A percentile compares a stretch with the other conserved stretches of the same genome.
phyloP scores from a whole-genome alignment of 345 rosid genomes.

The Gossypium stocksii region DNA sequence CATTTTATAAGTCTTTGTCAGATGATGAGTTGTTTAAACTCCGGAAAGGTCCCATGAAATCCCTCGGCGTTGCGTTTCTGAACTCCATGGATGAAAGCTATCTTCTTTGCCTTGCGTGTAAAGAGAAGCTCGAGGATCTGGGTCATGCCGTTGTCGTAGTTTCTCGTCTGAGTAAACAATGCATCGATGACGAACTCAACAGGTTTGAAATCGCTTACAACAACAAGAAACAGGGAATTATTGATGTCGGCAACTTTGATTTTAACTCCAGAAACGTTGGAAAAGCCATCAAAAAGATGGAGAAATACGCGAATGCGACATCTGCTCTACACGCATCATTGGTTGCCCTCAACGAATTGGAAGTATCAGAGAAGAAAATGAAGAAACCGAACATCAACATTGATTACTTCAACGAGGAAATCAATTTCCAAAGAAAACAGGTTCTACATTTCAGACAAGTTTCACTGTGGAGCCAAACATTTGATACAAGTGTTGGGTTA shows the following conservation, averaged over 20 bases:
- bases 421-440: conserved; percentile 28
- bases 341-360: conserved; percentile 34
- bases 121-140: conserved; percentile 46
- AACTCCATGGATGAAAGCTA: conserved; percentile 31
- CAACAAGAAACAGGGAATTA: conserved; percentile 25
- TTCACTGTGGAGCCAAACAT: conserved; percentile 45
- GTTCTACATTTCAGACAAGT: conserved; percentile 29
- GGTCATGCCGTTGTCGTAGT: conserved; percentile 22
- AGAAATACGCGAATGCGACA: conserved; percentile 33
- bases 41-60: conserved; percentile 24
- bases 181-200: conserved; percentile 23
- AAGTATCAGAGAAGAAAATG: conserved; percentile 33
- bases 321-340: conserved; percentile 23
- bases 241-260: conserved; percentile 13
- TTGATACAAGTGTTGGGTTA: conserved; percentile 28
- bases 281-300: conserved; percentile 33
- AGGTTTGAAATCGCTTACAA: conserved; percentile 27
- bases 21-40: conserved; percentile 32
- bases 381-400: conserved; percentile 26
- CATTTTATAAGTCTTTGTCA: conserved; percentile 31
- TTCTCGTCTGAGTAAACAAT: conserved; percentile 30
- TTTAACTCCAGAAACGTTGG: conserved; percentile 20
- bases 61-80: conserved; percentile 36
- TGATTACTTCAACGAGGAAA: conserved; percentile 29
- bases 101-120: conserved; percentile 38